Evolutionary conservation across 2,329 filamentous ascomycete genomes (phyloP), one percentile per base, ranked within the genome.

Genomic region (Paramyrothecium roridum): DNA sequence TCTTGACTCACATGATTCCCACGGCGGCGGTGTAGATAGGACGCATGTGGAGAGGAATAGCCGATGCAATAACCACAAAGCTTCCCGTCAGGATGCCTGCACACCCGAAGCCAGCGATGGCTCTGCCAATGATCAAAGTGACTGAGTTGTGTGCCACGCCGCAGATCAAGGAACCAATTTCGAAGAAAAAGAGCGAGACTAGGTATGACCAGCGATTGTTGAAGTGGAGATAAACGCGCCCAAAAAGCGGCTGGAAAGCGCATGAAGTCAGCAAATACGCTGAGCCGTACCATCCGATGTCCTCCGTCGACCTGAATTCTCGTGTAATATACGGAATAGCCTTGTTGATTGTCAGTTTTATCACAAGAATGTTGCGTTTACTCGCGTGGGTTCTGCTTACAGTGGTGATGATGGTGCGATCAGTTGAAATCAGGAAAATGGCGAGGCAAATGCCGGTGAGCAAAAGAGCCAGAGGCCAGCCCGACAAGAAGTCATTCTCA

Each of bases 41-140:
- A 2, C 48, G 40, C 2, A 46, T 48, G 20, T n/a, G 23, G 16
- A 53, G 52, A 19, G 54, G 54, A 23, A 56, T 48, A 11, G 50
- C 19, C 19, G 22, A 23, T 4, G 43, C 52, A 16, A 49, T 49
- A 17, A 53, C 19, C 22, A 40, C 23, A 11, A 48, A 53, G n/a
- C 37, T 40, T 30, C 52, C 52, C 17, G 52, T 40, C 43, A 53
- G 22, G 58, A 73, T 68, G 1, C 75, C 76, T 2, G 62, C 62
- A 2, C 73, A 75, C 2, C 75, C 75, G 30, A 72, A 58, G 46
- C 76, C 76, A 54, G 70, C 70, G 37, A 77, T 68, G 19, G 69
- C 73, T 37, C 76, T 67, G 12, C 75, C 76, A 19, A 76, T 57
- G 54, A 81, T 79, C 19, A 80, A 57, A 21, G 72, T 70, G 57